Percentiles rank a stretch among this genome's conserved stretches.
Evolutionary conservation across 768 basidiomycete species (phyloP).

Genomic region (Phylloporus arenicola): DNA sequence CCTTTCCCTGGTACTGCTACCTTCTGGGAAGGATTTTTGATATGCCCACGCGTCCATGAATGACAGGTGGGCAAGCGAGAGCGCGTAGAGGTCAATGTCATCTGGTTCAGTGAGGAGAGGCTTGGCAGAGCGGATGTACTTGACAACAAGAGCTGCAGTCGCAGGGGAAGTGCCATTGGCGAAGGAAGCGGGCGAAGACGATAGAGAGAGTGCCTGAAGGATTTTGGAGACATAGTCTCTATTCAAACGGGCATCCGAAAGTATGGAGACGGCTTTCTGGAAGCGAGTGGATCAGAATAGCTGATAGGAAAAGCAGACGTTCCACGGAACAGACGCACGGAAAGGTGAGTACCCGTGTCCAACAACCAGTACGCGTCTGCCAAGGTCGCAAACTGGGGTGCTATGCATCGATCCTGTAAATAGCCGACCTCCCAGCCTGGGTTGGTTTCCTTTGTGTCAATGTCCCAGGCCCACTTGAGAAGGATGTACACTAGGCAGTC

Average conservation of each 20-base stretch:
- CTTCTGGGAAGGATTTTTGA: conserved; percentile 65
- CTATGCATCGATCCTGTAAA: conserved; percentile 52
- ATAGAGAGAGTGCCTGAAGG: conserved; percentile 47
- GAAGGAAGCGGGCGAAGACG: conserved; percentile 38
- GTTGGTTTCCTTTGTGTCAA: conserved; percentile 47
- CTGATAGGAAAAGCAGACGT: neutral
- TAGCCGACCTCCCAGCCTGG: conserved; percentile 35
- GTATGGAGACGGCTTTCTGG: conserved; percentile 64
- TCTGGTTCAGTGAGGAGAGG: conserved; percentile 63
- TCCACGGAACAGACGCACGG: conserved; percentile 40
- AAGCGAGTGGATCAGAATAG: neutral
- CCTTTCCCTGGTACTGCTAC: conserved; percentile 44
- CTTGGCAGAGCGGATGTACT: conserved; percentile 71
- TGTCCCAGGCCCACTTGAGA: conserved; percentile 74
- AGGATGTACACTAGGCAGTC: conserved; percentile 78
- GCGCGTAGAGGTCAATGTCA: conserved; percentile 64
- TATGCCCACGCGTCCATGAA: conserved; percentile 73
- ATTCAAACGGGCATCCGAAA: conserved; percentile 70
- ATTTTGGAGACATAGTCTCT: conserved; percentile 78
- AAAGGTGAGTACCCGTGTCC: conserved; percentile 61
- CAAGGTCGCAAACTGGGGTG: conserved; percentile 68
- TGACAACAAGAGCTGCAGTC: conserved; percentile 47
- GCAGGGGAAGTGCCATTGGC: conserved; percentile 7
- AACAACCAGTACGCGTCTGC: conserved; percentile 85
- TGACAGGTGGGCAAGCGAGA: conserved; percentile 61